A percentile compares a stretch with the other conserved stretches of the same genome.
Evolutionary conservation across 2,329 filamentous ascomycete species (phyloP).

Genomic region (Ceratocystis lukuohia): DNA sequence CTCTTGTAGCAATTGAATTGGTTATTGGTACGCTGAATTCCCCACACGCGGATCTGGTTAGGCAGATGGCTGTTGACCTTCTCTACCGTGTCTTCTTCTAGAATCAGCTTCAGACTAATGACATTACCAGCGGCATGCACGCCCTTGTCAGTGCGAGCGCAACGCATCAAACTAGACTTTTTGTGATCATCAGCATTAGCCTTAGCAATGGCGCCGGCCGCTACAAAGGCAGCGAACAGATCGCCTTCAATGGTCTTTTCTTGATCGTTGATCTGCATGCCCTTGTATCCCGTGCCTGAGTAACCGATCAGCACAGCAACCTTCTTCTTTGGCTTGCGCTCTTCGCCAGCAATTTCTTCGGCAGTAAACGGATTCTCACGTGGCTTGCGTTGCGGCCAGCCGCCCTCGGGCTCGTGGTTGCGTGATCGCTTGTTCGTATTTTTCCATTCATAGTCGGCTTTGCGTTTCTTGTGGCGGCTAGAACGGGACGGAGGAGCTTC

Average conservation of each 20-base stretch:
- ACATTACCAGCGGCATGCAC: constrained; percentile 94
- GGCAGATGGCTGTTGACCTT: constrained; percentile 82
- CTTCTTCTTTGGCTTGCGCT: constrained; percentile 83
- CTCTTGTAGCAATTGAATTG: constrained; percentile 89
- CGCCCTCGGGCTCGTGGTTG: constrained; percentile 18
- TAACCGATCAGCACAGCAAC: constrained; percentile 93
- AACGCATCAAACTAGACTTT: constrained; percentile 87
- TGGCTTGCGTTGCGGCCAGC: constrained; percentile 18
- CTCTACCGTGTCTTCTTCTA: constrained; percentile 75
- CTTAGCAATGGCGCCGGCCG: constrained; percentile 86
- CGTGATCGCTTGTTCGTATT: constrained; percentile 17
- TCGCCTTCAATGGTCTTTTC: constrained; percentile 95
- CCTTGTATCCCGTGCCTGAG: constrained; percentile 89
- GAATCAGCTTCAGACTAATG: constrained; percentile 87
- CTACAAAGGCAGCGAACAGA: constrained; percentile 81
- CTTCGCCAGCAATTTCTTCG: constrained; percentile 79
- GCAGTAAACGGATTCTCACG: constrained; percentile 41
- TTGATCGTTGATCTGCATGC: constrained; percentile 76
- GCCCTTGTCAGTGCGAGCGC: constrained; percentile 92
- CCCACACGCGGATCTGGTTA: constrained; percentile 89
- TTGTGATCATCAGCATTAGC: constrained; percentile 93
- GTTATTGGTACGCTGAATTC: constrained; percentile 76
- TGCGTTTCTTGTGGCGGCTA: constrained; percentile 19
- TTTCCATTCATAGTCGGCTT: constrained; percentile 17
- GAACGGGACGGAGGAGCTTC: not conserved